phyloP scores from a whole-genome alignment of 768 basidiomycete species.

The Russula compacta region DNA sequence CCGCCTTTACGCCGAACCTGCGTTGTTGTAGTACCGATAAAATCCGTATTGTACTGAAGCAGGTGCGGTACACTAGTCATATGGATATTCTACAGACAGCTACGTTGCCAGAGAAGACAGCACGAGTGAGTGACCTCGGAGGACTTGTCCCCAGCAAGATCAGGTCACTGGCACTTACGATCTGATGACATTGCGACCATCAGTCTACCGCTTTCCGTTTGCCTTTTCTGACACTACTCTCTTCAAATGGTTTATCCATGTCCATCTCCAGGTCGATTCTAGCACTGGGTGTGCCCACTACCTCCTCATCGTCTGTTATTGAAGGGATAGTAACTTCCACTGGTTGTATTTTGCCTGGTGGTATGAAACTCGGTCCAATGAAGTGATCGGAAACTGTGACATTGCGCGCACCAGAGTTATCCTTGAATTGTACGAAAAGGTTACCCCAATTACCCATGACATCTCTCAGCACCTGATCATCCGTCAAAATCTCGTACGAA shows the following conservation, averaged over 20 bases:
- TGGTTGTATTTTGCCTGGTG: constrained; percentile 45
- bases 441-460: constrained; percentile 55
- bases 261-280: constrained; percentile 7
- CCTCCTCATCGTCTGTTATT: constrained; percentile 55
- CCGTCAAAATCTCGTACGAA: constrained; percentile 45
- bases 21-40: background rate
- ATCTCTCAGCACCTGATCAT: constrained; percentile 38
- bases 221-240: constrained; percentile 40
- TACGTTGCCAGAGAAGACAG: background rate
- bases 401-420: constrained; percentile 45
- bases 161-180: background rate
- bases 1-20: no score
- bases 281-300: constrained; percentile 22
- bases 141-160: background rate
- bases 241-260: constrained; percentile 26
- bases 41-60: background rate
- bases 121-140: background rate
- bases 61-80: background rate
- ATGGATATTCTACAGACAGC: background rate
- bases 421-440: constrained; percentile 59
- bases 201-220: constrained; percentile 48
- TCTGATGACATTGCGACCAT: background rate
- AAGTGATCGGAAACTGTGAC: background rate
- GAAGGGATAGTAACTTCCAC: constrained; percentile 51
- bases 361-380: background rate